A percentile compares a stretch with the other conserved stretches of the same genome.
Evolutionary conservation across 2,329 filamentous ascomycete genomes (phyloP).

Genomic region (Curvularia sp.): DNA sequence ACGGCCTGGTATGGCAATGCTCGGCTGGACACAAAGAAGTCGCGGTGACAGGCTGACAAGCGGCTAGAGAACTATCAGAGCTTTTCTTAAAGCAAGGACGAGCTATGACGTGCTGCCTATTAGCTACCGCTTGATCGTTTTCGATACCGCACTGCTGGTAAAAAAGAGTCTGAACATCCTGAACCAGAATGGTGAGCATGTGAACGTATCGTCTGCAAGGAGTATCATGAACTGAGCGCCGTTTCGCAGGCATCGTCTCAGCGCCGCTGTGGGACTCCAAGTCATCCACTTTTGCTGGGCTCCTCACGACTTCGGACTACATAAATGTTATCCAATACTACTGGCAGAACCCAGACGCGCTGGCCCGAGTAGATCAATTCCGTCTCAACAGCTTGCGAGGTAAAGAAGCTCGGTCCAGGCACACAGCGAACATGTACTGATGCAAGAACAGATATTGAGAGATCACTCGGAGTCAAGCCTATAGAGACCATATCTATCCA

Average conservation of each 20-base stretch:
- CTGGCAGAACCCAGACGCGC: conserved; percentile 91
- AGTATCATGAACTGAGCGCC: conserved; percentile 21
- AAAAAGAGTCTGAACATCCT: conserved; percentile 97
- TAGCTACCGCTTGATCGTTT: conserved; percentile 92
- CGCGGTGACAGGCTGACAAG: conserved; percentile 21
- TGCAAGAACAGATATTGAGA: conserved; percentile 79
- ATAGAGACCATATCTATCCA: conserved; percentile 97
- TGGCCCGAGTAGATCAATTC: conserved; percentile 91
- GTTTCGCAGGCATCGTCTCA: conserved; percentile 82
- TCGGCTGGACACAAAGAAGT: neutral
- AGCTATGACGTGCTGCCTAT: conserved; percentile 98
- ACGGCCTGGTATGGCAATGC: conserved; percentile 70
- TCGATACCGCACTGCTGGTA: conserved; percentile 93
- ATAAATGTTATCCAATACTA: conserved; percentile 99
- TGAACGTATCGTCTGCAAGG: neutral
- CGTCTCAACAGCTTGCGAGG: conserved; percentile 89
- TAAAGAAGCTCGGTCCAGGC: conserved; percentile 53
- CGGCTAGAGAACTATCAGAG: conserved; percentile 77
- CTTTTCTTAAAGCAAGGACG: conserved; percentile 94
- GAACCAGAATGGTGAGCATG: conserved; percentile 81
- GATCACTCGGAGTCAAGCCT: conserved; percentile 85
- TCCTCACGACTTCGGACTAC: conserved; percentile 95
- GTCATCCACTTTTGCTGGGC: conserved; percentile 88
- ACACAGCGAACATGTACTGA: conserved; percentile 18
- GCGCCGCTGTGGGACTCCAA: conserved; percentile 96